Base-by-base conservation (phyloP, 2,329 filamentous ascomycete species). In the Sporothrix pallida region DNA sequence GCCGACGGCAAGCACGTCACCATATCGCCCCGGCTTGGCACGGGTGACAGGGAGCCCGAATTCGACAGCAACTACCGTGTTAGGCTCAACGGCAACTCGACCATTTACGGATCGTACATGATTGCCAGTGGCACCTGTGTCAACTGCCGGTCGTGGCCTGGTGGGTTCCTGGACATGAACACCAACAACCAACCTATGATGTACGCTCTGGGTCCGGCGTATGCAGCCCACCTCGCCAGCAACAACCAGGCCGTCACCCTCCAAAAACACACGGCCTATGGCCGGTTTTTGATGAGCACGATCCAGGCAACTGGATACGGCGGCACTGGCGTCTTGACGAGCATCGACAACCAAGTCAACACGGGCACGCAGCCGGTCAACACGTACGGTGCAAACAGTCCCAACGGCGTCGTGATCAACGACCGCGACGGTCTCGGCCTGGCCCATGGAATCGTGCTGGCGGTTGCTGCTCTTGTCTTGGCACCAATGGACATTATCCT, bases 391-490 rank as follows among this genome's bases (percentile, higher is more conserved):
- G n/a, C 52, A 17, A 71, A 71, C 69, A 60, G 52, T 37, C 17
- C 69, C 31, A 52, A 42, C 62, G 72, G 62, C 17, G 70, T 67
- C 12, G 70, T 70, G n/a, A 37, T 54, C 12, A 62, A 65, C 8
- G 74, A 76, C 73, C 26, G 52, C 62, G 71, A 75, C 75, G 72
- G 74, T 31, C 74, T 71, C 0, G 77, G 76, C 15, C 72, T 76
- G 1, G 78, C 77, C 2, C 78, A 79, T 68, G 78, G 78, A 15
- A 69, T 79, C 4, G 37, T 79, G 10, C 76, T 78, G 60, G 77
- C 74, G 3, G 70, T 79, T 4, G 74, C 58, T 1, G 74, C 76
- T 17, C 75, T 79, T 13, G 76, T 74, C 10, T 62, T 78, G 1
- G 77, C 77, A 8, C 78, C 78, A 7, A 71, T 78, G 12, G 78